Percentiles rank a stretch among this genome's conserved stretches.
Evolutionary conservation across 495 filamentous ascomycete genomes (phyloP).

Genomic region (Paragyromitra xinjiangensis): DNA sequence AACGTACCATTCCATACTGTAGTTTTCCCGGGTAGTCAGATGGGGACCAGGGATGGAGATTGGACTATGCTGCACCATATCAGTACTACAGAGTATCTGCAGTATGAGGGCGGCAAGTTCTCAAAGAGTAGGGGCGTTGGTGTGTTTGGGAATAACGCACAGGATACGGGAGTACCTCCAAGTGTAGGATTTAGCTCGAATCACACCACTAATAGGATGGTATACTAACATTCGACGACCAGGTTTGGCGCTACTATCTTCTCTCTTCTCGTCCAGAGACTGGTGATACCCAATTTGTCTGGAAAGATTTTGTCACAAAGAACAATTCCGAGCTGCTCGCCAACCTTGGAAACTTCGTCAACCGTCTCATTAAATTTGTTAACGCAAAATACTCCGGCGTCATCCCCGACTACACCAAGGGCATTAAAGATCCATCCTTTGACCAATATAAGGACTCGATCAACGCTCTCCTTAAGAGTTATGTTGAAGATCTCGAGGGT

Average conservation of each 20-base stretch:
- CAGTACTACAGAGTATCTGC: conserved; percentile 92
- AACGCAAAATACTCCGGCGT: conserved; percentile 75
- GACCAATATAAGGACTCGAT: conserved; percentile 70
- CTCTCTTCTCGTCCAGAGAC: conserved; percentile 88
- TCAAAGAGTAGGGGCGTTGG: conserved; percentile 89
- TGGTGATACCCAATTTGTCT: conserved; percentile 88
- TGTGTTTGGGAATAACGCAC: conserved; percentile 89
- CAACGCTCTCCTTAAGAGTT: conserved; percentile 71
- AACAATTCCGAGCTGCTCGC: conserved; percentile 93
- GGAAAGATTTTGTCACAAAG: conserved; percentile 79
- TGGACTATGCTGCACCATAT: conserved; percentile 94
- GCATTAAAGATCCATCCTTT: conserved; percentile 61
- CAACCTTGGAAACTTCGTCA: conserved; percentile 93
- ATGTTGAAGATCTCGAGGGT: conserved; percentile 75
- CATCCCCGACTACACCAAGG: conserved; percentile 71
- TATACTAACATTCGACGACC: conserved; percentile 19
- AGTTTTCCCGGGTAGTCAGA: conserved; percentile 87
- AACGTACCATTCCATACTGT: conserved; percentile 95
- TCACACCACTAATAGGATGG: background rate
- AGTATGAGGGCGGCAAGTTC: conserved; percentile 96
- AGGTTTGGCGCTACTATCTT: conserved; percentile 94
- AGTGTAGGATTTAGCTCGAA: conserved; percentile 56
- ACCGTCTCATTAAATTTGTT: conserved; percentile 90
- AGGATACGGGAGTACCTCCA: conserved; percentile 83
- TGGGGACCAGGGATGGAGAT: conserved; percentile 77